Evolutionary conservation across 140 eudicot genomes (phyloP).

Genomic region (Oenanthe javanica): DNA sequence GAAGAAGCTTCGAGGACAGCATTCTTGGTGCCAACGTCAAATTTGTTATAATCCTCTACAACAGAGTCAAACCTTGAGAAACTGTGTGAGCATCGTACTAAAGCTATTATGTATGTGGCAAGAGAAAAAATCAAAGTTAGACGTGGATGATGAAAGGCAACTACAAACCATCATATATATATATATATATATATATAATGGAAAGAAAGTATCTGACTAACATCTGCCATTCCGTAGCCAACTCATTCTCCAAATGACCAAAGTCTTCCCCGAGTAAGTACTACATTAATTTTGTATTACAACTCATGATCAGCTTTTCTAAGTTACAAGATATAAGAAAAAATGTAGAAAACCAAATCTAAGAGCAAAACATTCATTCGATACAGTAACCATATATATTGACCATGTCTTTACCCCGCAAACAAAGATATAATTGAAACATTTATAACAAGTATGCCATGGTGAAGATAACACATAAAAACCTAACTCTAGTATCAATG

Average conservation of each 20-base stretch:
- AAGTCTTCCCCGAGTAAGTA: not conserved
- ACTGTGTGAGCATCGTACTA: not conserved
- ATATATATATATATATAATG: too few relatives aligned
- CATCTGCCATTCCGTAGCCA: not conserved
- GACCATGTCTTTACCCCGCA: too few relatives aligned
- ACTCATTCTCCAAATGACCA: not conserved
- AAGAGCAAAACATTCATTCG: too few relatives aligned
- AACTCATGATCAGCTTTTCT: too few relatives aligned
- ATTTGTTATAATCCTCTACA: not conserved
- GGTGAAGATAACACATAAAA: too few relatives aligned
- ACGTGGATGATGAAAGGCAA: not conserved
- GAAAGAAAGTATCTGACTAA: not conserved
- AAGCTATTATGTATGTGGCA: not conserved
- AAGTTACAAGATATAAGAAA: too few relatives aligned
- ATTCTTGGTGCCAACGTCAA: slow-evolving; percentile 1
- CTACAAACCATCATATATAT: not conserved
- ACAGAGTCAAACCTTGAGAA: not conserved
- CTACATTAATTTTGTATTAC: too few relatives aligned
- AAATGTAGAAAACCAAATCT: too few relatives aligned
- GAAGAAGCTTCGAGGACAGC: not conserved
- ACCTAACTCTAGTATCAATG: too few relatives aligned
- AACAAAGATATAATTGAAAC: too few relatives aligned
- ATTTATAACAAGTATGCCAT: too few relatives aligned
- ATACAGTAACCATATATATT: too few relatives aligned
- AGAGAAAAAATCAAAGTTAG: not conserved